Percentiles rank a stretch among this genome's conserved stretches.
These are phyloP conservation scores for Aphanomyces cochlioides DNA, from an alignment of 352 stramenopile genomes.

Conservation along the genomic window DNA sequence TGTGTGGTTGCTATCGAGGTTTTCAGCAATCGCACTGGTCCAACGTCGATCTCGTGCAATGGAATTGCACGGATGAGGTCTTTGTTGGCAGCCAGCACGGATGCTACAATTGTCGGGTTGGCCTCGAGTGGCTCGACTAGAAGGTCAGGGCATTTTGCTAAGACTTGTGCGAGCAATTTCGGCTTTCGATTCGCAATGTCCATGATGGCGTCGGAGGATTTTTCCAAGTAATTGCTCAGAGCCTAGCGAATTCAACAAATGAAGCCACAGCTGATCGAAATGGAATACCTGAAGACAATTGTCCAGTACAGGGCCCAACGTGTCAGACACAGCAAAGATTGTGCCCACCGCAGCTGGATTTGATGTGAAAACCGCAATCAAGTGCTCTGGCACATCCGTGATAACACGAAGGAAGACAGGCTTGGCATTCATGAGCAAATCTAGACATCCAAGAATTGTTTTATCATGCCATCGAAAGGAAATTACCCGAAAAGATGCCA, in stretches of 20 bases:
- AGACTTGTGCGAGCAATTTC: conserved; percentile 50
- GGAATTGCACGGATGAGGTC: conserved; percentile 37
- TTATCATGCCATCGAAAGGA: not conserved
- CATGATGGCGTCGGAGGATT: conserved; percentile 58
- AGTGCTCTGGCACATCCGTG: conserved; percentile 18
- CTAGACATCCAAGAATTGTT: not conserved
- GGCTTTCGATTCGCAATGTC: conserved; percentile 66
- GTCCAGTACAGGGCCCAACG: conserved; percentile 2
- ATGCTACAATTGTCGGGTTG: conserved; percentile 66
- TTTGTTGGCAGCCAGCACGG: conserved; percentile 58
- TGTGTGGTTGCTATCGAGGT: conserved; percentile 6
- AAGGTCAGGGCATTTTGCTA: conserved; percentile 62
- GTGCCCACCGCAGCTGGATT: conserved; percentile 2
- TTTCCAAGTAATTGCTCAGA: conserved; percentile 58
- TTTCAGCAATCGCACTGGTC: conserved; percentile 7
- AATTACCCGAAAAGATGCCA: conserved; percentile 50
- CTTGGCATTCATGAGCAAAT: conserved; percentile 26
- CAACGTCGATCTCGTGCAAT: conserved; percentile 18
- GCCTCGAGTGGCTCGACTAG: conserved; percentile 64
- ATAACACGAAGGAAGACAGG: conserved; percentile 14
- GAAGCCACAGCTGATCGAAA: not conserved
- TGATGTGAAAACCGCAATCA: conserved; percentile 12
- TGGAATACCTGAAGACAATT: conserved; percentile 19
- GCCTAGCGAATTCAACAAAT: conserved; percentile 30
- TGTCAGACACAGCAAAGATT: conserved; percentile 4